Base-by-base conservation (phyloP, 2,329 filamentous ascomycete genomes). In the Diplodia intermedia region DNA sequence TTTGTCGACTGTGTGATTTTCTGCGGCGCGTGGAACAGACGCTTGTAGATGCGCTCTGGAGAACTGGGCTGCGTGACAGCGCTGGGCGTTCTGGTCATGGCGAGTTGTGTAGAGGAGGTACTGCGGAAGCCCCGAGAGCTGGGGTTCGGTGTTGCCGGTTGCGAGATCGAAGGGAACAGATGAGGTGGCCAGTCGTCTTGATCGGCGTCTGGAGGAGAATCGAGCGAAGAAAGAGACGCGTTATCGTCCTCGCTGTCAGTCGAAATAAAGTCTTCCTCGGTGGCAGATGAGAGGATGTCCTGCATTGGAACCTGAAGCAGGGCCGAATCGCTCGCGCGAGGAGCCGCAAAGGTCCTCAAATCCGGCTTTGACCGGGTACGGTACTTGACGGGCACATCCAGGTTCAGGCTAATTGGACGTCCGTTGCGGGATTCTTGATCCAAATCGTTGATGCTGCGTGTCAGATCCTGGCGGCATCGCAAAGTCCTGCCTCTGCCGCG, bases 1-100 rank as follows among this genome's bases (percentile, higher is more conserved):
- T 38, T 62, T 9, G 56, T 68, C 12, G 36, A 55, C 57, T 54
- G 55, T 4, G 33, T 53, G 12, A 12, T 54, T 29, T 55, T 54
- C 23, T 36, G 69, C 2, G 73, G 69, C 1, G 74, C 72, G 38
- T 82, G 80, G 68, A 82, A 82, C 0, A 82, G 71, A 4, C 74
- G 74, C 72, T 81, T 82, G 69, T 82, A 83, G 4, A 75, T 75
- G 1, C 75, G 69, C 66, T 81, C 80, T 1, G 80, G 78, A 1
- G 77, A 77, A 70, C 79, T 81, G 0, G 78, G 77, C 20, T 70
- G 63, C 47, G 67, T 69, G 61, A 67, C 43, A 11, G 62, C 69
- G 20, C 52, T 47, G 26, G 55, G 53, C 23, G 68, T 62, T 40
- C 50, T 67, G 33, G 68, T 69, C 68, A 69, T 69, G 43, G 68